Evolutionary conservation across 768 basidiomycete genomes (phyloP).

Genomic region (Rhizopogon sp.): DNA sequence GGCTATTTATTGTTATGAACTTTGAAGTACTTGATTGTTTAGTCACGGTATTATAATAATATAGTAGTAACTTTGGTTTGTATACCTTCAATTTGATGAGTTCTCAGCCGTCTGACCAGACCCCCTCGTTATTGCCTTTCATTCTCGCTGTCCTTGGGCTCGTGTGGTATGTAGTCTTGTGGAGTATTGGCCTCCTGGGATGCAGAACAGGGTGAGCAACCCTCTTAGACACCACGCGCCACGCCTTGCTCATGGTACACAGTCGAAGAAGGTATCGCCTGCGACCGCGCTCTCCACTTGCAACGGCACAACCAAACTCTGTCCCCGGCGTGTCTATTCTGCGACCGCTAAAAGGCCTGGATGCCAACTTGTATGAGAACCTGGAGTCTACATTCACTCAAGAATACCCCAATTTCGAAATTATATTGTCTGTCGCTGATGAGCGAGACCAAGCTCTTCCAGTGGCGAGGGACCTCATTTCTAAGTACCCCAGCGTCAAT

Average conservation of each 20-base stretch:
- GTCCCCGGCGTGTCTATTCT: constrained; percentile 91
- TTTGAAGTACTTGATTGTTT: too few species aligned
- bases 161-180: constrained; percentile 58
- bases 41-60: too few species aligned
- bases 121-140: neutral
- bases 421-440: constrained; percentile 88
- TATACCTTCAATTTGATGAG: neutral
- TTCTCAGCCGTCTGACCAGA: neutral
- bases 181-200: constrained; percentile 64
- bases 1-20: too few species aligned
- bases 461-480: constrained; percentile 72
- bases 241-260: constrained; percentile 4
- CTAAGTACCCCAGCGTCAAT: constrained; percentile 72
- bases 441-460: constrained; percentile 84
- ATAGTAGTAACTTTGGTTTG: too few species aligned
- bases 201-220: constrained; percentile 60
- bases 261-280: constrained; percentile 76
- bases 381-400: constrained; percentile 89
- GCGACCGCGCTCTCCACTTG: constrained; percentile 57
- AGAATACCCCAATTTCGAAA: constrained; percentile 88
- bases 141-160: constrained; percentile 37
- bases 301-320: constrained; percentile 37
- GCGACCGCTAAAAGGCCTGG: constrained; percentile 91
- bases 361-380: constrained; percentile 94
- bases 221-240: constrained; percentile 6